These are phyloP conservation scores for Echinosophora koreensis DNA, from an alignment of 306 rosid genomes.

Conservation along the genomic window DNA sequence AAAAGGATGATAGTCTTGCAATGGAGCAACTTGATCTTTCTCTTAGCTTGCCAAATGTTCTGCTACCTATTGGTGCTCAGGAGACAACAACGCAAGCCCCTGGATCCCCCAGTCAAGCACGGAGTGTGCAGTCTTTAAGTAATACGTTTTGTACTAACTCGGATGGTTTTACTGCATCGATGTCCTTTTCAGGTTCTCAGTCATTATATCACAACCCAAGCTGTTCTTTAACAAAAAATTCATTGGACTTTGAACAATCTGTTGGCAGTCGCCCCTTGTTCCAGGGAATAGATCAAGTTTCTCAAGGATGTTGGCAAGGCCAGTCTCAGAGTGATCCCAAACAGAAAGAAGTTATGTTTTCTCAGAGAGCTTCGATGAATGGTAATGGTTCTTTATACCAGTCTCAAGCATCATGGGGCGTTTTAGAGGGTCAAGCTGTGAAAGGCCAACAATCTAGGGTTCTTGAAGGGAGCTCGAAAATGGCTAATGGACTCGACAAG, in stretches of 20 bases:
- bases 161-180: slow-evolving; percentile 91
- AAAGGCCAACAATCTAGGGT: slow-evolving; percentile 70
- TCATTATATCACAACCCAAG: slow-evolving; percentile 94
- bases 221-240: slow-evolving; percentile 90
- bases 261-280: slow-evolving; percentile 95
- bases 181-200: slow-evolving; percentile 96
- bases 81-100: slow-evolving; percentile 62
- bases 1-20: slow-evolving; percentile 63
- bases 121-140: slow-evolving; percentile 85
- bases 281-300: slow-evolving; percentile 78
- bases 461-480: slow-evolving; percentile 82
- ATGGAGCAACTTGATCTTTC: slow-evolving; percentile 89
- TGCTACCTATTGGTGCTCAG: slow-evolving; percentile 87
- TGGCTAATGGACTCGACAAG: slow-evolving; percentile 74
- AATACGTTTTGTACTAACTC: slow-evolving; percentile 81
- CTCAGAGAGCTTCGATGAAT: slow-evolving; percentile 62
- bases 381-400: slow-evolving; percentile 75
- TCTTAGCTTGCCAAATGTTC: slow-evolving; percentile 92
- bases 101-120: slow-evolving; percentile 86
- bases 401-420: slow-evolving; percentile 70
- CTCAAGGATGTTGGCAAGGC: slow-evolving; percentile 79
- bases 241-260: slow-evolving; percentile 88
- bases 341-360: slow-evolving; percentile 72
- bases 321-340: slow-evolving; percentile 79
- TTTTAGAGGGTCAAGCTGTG: slow-evolving; percentile 69